Evolutionary conservation across 2,329 filamentous ascomycete species (phyloP), one percentile per base, ranked within the genome.

Genomic region (Cercospora citrullina): DNA sequence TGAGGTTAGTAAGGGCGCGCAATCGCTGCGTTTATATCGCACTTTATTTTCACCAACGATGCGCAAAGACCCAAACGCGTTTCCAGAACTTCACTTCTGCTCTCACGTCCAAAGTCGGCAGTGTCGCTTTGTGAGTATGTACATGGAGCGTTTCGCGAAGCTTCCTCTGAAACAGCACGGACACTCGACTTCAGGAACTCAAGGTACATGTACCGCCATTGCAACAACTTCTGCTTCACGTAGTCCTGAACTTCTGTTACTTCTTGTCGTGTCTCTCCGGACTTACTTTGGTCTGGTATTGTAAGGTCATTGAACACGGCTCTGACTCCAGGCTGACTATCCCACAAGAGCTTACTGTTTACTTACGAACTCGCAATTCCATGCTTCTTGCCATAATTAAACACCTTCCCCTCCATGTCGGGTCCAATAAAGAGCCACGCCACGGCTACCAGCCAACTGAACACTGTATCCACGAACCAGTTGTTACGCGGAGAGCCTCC

Each of bases 351-450:
- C 8, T 23, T 48, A 18, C 10, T 48, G 12, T 0, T 4, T 14
- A 48, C 45, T 51, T 9, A 58, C 16, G 21, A 26, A 16, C 30
- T 58, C 53, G 53, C 4, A 0, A 58, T n/a, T 1, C 86, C 86
- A 68, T 87, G 81, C 76, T 85, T 82, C 77, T 84, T 85, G 4
- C 87, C 87, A 81, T 84, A 89, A 30, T 82, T 81, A 78, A 82
- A 86, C 14, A 87, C 84, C 75, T 86, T 87, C 28, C 79, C 78
- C 63, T 87, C 83, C 75, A 89, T 78, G 75, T 89, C 86, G 5
- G 86, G 84, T 26, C 84, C 82, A 61, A 88, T 82, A 69, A 87
- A 84, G 51, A 88, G 75, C 81, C 87, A 87, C 12, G 83, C 81
- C 36, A 89, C 70, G 63, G 80, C 82, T 58, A 83, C 82, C 6